phyloP scores from a whole-genome alignment of 2,329 filamentous ascomycete genomes.

The Fusarium sp. region DNA sequence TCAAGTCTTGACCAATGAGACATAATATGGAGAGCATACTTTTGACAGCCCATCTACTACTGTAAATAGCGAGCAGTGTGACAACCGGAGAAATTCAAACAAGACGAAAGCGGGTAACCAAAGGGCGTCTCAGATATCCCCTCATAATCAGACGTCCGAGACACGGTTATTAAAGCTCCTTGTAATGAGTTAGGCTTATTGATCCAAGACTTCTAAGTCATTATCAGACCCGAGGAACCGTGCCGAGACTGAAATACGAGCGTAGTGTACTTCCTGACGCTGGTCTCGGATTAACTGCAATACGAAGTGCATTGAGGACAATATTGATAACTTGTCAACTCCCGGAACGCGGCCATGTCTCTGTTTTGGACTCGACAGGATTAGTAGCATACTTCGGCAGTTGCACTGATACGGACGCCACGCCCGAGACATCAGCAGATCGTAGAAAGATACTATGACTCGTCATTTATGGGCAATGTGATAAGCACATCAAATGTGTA shows the following conservation, averaged over 20 bases:
- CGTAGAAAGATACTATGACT: not conserved
- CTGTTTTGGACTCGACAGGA: not conserved
- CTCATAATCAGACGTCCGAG: not conserved
- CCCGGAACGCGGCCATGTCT: not conserved
- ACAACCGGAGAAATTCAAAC: constrained; percentile 7
- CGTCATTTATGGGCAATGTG: not conserved
- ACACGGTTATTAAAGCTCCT: constrained; percentile 1
- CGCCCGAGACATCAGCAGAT: not conserved
- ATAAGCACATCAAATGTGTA: not conserved
- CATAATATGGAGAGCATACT: not conserved
- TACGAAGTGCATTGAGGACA: not conserved
- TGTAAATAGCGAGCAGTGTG: not conserved
- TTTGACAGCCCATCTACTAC: not conserved
- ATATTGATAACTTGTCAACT: not conserved
- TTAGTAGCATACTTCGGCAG: not conserved
- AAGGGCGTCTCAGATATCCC: not conserved
- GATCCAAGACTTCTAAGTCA: not conserved
- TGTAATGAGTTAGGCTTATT: not conserved
- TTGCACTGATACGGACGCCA: not conserved
- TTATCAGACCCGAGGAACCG: not conserved
- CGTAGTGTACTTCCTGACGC: not conserved
- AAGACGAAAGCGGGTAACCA: constrained; percentile 1
- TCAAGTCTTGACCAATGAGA: not conserved
- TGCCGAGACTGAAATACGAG: not conserved
- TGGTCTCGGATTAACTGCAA: not conserved